phyloP scores from a whole-genome alignment of 208 protist species.

The Wallacemonas rigidus region DNA sequence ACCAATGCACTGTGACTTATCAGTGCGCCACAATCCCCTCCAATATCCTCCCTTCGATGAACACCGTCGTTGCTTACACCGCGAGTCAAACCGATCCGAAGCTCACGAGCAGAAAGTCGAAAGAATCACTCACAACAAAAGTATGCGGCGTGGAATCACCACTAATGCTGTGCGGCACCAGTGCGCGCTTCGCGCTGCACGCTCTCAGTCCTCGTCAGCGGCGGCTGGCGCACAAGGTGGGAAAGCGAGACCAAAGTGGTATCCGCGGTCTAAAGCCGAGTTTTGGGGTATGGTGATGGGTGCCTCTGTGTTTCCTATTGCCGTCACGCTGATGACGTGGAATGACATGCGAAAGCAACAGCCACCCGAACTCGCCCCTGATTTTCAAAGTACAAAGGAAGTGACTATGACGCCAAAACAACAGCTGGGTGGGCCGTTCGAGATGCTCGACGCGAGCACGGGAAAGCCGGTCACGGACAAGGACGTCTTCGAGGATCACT shows the following conservation, averaged over 20 bases:
- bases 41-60: too few species aligned
- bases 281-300: conserved; percentile 60
- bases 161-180: conserved; percentile 6
- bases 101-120: too few species aligned
- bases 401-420: conserved; percentile 45
- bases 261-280: conserved; percentile 63
- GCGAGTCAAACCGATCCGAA: too few species aligned
- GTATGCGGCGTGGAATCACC: conserved; percentile 9
- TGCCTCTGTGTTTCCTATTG: conserved; percentile 58
- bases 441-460: conserved; percentile 54
- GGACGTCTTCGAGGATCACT: conserved; percentile 73
- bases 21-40: too few species aligned
- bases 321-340: conserved; percentile 47
- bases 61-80: too few species aligned
- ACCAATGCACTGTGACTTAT: too few species aligned
- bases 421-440: conserved; percentile 77
- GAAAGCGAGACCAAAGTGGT: conserved; percentile 26
- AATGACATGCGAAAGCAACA: conserved; percentile 43
- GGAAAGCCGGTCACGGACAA: conserved; percentile 66
- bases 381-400: conserved; percentile 44
- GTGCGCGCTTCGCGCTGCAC: background rate
- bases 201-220: conserved; percentile 1
- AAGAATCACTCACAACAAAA: background rate
- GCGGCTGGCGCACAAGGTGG: background rate
- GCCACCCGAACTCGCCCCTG: conserved; percentile 37